These are phyloP conservation scores for Saturnispora mendoncae DNA, from an alignment of 805 yeast species.

Conservation along the genomic window DNA sequence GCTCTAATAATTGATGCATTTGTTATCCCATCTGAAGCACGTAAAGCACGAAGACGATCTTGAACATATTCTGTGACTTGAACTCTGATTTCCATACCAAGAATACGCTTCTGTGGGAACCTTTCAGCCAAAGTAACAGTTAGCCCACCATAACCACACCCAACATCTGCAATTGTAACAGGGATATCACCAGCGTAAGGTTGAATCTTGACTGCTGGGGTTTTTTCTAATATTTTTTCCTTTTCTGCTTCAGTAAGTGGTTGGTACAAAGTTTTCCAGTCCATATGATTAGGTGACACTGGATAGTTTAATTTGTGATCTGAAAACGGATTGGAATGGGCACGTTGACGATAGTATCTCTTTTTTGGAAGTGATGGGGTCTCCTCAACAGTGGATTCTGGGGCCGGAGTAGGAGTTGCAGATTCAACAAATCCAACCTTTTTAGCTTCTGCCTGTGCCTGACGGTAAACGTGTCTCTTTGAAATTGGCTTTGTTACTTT, in stretches of 20 bases:
- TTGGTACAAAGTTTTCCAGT: conserved; percentile 78
- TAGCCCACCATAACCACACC: conserved; percentile 96
- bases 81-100: conserved; percentile 97
- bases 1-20: conserved; percentile 89
- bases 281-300: conserved; percentile 68
- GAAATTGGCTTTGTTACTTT: conserved; percentile 7
- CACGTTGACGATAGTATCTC: conserved; percentile 89
- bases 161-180: conserved; percentile 90
- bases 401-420: conserved; percentile 7
- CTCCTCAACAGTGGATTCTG: conserved; percentile 17
- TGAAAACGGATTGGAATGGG: conserved; percentile 95
- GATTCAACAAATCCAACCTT: conserved; percentile 36
- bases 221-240: conserved; percentile 18
- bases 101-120: conserved; percentile 62
- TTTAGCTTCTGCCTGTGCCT: conserved; percentile 39
- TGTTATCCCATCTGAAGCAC: conserved; percentile 57
- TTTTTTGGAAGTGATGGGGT: conserved; percentile 54
- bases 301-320: conserved; percentile 93
- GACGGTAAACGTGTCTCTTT: conserved; percentile 24
- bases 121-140: conserved; percentile 68
- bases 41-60: conserved; percentile 84
- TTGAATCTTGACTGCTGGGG: conserved; percentile 30
- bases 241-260: conserved; percentile 34
- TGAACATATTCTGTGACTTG: conserved; percentile 97
- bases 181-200: conserved; percentile 3